These are phyloP conservation scores for Scleroderma citrinum DNA, from an alignment of 768 basidiomycete species.

Conservation along the genomic window DNA sequence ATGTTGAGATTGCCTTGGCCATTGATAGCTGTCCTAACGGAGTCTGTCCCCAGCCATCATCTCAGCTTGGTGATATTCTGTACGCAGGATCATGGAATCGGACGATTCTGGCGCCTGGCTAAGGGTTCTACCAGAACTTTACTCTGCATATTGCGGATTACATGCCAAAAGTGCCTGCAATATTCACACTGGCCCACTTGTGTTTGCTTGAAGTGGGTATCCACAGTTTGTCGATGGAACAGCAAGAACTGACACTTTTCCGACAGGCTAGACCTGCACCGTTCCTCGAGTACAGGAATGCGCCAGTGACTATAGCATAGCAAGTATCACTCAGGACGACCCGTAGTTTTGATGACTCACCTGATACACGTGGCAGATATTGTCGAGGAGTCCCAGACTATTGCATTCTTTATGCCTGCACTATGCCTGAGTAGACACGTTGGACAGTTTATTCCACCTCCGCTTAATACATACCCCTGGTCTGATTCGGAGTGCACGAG, in stretches of 20 bases:
- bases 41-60: conserved; percentile 1
- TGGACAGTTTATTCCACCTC: too few relatives aligned
- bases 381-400: too few relatives aligned
- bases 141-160: conserved; percentile 2
- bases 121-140: conserved; percentile 7
- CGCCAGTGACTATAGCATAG: conserved; percentile 3
- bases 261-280: conserved; percentile 1
- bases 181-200: conserved; percentile 4
- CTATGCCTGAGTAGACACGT: too few relatives aligned
- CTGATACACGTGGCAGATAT: too few relatives aligned
- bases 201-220: neutral
- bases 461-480: too few relatives aligned
- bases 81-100: conserved; percentile 8
- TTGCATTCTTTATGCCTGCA: too few relatives aligned
- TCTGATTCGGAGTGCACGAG: too few relatives aligned
- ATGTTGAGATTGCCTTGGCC: conserved; percentile 12
- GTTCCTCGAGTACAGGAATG: conserved; percentile 7
- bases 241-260: neutral
- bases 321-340: too few relatives aligned
- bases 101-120: neutral
- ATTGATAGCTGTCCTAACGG: conserved; percentile 4
- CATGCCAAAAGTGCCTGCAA: neutral
- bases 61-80: conserved; percentile 6
- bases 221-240: neutral
- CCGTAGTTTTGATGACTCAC: too few relatives aligned